phyloP scores from a whole-genome alignment of 257 asterid genomes.

The Leonotis leonurus region DNA sequence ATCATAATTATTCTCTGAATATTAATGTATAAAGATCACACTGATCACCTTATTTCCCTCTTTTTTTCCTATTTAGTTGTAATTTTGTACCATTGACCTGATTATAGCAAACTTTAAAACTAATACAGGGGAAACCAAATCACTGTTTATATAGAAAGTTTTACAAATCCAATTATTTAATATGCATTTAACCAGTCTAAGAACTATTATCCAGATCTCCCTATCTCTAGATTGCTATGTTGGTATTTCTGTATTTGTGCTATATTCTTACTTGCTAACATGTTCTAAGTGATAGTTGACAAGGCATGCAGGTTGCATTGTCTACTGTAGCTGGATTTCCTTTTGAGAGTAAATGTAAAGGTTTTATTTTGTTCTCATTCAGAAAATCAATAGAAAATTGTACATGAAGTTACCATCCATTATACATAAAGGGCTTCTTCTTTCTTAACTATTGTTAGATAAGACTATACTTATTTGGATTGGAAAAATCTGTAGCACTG shows the following conservation, averaged over 20 bases:
- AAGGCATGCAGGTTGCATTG: background rate
- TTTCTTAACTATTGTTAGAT: background rate
- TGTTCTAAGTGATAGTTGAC: background rate
- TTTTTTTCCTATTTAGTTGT: background rate
- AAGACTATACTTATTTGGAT: background rate
- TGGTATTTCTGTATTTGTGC: background rate
- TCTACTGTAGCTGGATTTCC: background rate
- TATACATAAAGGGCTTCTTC: background rate
- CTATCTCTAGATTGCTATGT: background rate
- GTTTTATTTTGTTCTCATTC: constrained; percentile 6
- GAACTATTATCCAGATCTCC: background rate
- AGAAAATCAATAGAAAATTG: background rate
- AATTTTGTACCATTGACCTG: no score
- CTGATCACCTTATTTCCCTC: constrained; percentile 3
- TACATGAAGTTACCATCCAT: background rate
- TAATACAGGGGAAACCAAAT: background rate
- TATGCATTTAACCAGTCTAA: background rate
- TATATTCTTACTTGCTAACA: background rate
- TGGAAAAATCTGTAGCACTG: background rate
- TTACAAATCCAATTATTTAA: background rate
- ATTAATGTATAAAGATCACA: background rate
- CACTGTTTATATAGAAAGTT: background rate
- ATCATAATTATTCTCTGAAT: background rate
- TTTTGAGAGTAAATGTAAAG: background rate
- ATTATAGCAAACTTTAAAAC: background rate